Base-by-base conservation (phyloP, 106 monocot species). In the Dactylorhiza incarnata region DNA sequence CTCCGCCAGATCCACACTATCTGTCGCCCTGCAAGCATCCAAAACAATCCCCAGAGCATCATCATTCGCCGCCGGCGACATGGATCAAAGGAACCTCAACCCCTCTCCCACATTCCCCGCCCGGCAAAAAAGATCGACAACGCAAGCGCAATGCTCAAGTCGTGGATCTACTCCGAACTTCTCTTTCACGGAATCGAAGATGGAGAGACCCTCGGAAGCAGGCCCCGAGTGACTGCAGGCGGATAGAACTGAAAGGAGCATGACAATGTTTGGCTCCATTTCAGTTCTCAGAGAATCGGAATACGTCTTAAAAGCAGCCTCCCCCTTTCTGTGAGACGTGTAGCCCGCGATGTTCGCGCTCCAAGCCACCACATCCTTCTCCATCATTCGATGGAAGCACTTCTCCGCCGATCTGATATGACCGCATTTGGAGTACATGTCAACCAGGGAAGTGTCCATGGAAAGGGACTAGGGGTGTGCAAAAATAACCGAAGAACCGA, bases 1-100 rank as follows among this genome's bases (percentile, higher is more conserved):
- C 75, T 89, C 83, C 13, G 76, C 85, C 53, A 92, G 53, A 8
- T 0, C 37, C 11, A 5, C 54, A 45, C 53, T 19, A 45, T 75
- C 50, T 46, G 79, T 56, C 26, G 11, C 47, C 82, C 84, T 82
- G 49, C 88, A 92, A 72, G 83, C 80, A 81, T 92, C 89, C 48
- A 92, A 87, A 59, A 92, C 51, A 48, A 92, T 92, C n/a, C 92
- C 92, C 9, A 87, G 46, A 62, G 87, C 73, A 65, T 92, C 89
- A 6, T 85, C 81, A 68, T 52, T 89, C n/a, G 79, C 76, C 58
- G 55, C 74, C 6, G 43, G 49, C 0, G 76, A 22, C 92, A 78
- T 87, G 53, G 37, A 54, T 25, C 45, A 53, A 7, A 75, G 16
- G n/a, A 92, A 81, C 4, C 5, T 71, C 14, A 93, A 52, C 0